phyloP scores from a whole-genome alignment of 2,329 filamentous ascomycete species.

The Xylaria sp. region DNA sequence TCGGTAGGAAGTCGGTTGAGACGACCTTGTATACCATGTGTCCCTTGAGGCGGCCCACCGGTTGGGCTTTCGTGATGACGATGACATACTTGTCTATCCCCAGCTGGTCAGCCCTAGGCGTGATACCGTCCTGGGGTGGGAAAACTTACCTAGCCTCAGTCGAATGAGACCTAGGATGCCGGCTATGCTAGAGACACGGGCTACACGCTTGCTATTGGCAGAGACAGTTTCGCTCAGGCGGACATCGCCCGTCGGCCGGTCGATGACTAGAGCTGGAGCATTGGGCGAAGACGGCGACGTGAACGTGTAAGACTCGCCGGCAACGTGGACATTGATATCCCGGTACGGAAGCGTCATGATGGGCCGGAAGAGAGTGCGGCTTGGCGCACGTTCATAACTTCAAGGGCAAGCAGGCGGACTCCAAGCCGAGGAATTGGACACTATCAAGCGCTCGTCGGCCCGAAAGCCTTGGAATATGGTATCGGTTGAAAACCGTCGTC shows the following conservation, averaged over 20 bases:
- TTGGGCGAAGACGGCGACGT: conserved; percentile 93
- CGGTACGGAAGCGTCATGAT: conserved; percentile 75
- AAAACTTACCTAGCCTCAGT: conserved; percentile 81
- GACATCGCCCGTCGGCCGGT: conserved; percentile 91
- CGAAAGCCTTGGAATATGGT: conserved; percentile 16
- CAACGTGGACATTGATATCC: conserved; percentile 96
- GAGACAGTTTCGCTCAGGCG: conserved; percentile 84
- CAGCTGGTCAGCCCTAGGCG: conserved; percentile 28
- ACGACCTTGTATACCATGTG: conserved; percentile 96
- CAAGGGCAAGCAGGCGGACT: conserved; percentile 4
- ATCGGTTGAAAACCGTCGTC: conserved; percentile 4
- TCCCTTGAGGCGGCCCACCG: conserved; percentile 90
- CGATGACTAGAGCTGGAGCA: conserved; percentile 86
- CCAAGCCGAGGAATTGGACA: not conserved
- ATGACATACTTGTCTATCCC: conserved; percentile 89
- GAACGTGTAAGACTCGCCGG: conserved; percentile 93
- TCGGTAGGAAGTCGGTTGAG: conserved; percentile 89
- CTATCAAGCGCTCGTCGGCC: not conserved
- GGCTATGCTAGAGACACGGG: conserved; percentile 87
- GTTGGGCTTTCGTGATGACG: conserved; percentile 92
- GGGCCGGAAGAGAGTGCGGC: conserved; percentile 33
- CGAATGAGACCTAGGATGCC: conserved; percentile 95
- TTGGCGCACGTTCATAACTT: conserved; percentile 34
- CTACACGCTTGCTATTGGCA: conserved; percentile 76
- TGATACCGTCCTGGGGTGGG: not conserved